Percentiles rank a stretch among this genome's conserved stretches.
Evolutionary conservation across 768 basidiomycete species (phyloP).

Genomic region (Wakefieldia striispora): DNA sequence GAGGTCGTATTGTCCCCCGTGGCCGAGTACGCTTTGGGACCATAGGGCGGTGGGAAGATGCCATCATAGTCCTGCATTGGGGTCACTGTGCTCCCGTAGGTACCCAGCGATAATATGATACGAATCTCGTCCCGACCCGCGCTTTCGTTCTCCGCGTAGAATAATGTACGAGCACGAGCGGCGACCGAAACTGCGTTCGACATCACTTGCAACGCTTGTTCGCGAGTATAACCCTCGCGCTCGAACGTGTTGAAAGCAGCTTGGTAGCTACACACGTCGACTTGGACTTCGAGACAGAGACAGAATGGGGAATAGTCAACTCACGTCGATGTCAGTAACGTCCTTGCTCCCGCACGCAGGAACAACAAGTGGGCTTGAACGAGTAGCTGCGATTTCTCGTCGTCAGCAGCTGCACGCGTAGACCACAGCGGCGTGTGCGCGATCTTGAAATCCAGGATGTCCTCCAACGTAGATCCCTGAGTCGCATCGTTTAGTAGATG

Average conservation of each 20-base stretch:
- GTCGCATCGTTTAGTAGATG: background rate
- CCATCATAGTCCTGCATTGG: constrained; percentile 75
- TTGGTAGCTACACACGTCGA: constrained; percentile 53
- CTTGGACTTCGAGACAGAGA: background rate
- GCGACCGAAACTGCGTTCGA: constrained; percentile 52
- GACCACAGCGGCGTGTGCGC: constrained; percentile 69
- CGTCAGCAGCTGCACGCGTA: constrained; percentile 52
- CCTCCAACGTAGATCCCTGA: constrained; percentile 65
- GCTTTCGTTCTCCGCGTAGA: constrained; percentile 23
- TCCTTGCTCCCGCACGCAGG: constrained; percentile 59
- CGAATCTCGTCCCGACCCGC: constrained; percentile 30
- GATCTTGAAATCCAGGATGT: constrained; percentile 44
- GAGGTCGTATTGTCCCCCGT: constrained; percentile 40
- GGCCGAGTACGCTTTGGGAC: constrained; percentile 46
- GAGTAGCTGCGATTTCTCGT: constrained; percentile 45
- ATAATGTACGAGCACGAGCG: constrained; percentile 41
- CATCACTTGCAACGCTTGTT: constrained; percentile 49
- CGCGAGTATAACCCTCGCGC: constrained; percentile 44
- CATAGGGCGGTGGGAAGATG: constrained; percentile 73
- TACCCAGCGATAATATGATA: constrained; percentile 71
- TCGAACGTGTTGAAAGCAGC: constrained; percentile 54
- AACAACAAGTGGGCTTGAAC: constrained; percentile 61
- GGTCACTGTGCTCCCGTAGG: constrained; percentile 64
- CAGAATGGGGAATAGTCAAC: background rate
- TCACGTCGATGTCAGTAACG: constrained; percentile 72